Conservation (phyloP, 495 filamentous ascomycete species). For the Podospora fimiseda region DNA sequence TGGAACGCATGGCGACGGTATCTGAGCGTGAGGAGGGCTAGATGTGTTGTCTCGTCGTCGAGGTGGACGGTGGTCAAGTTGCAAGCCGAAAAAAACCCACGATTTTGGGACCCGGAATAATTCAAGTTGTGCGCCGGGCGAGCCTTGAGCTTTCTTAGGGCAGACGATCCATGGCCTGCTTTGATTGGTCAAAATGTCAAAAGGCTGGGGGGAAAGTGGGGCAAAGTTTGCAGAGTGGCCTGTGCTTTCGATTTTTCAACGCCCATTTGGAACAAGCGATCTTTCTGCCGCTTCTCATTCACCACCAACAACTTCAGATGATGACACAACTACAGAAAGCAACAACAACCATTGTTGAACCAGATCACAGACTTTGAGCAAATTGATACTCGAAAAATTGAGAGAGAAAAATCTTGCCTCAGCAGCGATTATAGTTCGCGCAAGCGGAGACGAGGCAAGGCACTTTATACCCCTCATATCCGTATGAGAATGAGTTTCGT, state of each 20-base stretch:
- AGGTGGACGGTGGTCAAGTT: conserved; percentile 30
- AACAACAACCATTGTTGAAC: too few relatives aligned
- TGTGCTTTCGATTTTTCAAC: conserved; percentile 11
- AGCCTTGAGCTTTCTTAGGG: conserved; percentile 25
- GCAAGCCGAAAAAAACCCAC: conserved; percentile 28
- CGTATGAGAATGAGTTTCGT: too few relatives aligned
- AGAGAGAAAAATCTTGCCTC: too few relatives aligned
- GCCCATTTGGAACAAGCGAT: conserved; percentile 1
- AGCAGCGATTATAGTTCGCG: too few relatives aligned
- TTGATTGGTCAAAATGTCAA: conserved; percentile 22
- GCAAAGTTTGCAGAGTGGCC: conserved; percentile 6
- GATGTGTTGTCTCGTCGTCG: conserved; percentile 32
- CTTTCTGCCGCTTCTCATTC: background rate
- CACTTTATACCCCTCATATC: too few relatives aligned
- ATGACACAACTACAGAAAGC: too few relatives aligned
- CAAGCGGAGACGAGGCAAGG: too few relatives aligned
- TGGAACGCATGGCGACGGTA: conserved; percentile 77
- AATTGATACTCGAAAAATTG: too few relatives aligned
- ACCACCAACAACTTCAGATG: too few relatives aligned
- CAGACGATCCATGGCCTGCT: conserved; percentile 14
- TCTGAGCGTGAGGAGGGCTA: conserved; percentile 29
- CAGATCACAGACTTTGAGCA: too few relatives aligned
- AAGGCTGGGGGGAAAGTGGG: conserved; percentile 15
- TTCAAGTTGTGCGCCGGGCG: conserved; percentile 31
- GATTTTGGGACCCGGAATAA: conserved; percentile 36